Evolutionary conservation across 495 filamentous ascomycete species (phyloP).

Genomic region (Hypoxylon subgilvum): DNA sequence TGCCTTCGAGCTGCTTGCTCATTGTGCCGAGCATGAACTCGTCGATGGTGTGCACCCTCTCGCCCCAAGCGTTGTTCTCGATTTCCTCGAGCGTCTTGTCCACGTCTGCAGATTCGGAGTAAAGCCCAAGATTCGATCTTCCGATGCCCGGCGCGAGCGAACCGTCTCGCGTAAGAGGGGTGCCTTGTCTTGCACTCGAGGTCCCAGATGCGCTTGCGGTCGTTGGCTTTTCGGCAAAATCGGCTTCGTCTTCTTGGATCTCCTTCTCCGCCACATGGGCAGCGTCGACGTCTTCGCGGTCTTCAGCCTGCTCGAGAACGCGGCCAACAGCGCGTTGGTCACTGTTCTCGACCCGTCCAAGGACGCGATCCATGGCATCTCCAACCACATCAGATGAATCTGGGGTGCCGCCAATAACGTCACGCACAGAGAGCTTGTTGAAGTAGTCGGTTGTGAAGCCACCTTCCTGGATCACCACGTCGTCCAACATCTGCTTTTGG

Average conservation of each 20-base stretch:
- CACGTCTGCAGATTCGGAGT: slow-evolving; percentile 44
- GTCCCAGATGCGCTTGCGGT: slow-evolving; percentile 53
- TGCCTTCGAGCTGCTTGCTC: slow-evolving; percentile 76
- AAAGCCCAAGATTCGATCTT: slow-evolving; percentile 50
- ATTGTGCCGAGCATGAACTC: slow-evolving; percentile 84
- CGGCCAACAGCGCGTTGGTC: slow-evolving; percentile 56
- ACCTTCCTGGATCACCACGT: slow-evolving; percentile 97
- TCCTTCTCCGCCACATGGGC: slow-evolving; percentile 89
- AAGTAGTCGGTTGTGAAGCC: slow-evolving; percentile 99
- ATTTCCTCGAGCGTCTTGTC: slow-evolving; percentile 52
- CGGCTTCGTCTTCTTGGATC: slow-evolving; percentile 83
- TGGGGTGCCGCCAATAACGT: slow-evolving; percentile 62
- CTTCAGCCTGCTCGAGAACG: slow-evolving; percentile 86
- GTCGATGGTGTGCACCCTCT: slow-evolving; percentile 68
- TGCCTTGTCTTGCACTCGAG: slow-evolving; percentile 53
- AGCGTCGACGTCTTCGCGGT: slow-evolving; percentile 87
- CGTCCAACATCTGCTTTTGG: slow-evolving; percentile 97
- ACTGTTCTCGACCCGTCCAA: slow-evolving; percentile 64
- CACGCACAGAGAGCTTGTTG: slow-evolving; percentile 75
- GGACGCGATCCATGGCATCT: slow-evolving; percentile 84
- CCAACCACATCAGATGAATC: slow-evolving; percentile 60
- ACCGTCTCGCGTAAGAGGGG: slow-evolving; percentile 55
- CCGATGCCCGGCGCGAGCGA: slow-evolving; percentile 41
- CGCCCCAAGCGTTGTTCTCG: slow-evolving; percentile 63
- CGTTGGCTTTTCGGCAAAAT: slow-evolving; percentile 79